Conservation (phyloP, 495 filamentous ascomycete species). For the Rostrohypoxylon terebratum region DNA sequence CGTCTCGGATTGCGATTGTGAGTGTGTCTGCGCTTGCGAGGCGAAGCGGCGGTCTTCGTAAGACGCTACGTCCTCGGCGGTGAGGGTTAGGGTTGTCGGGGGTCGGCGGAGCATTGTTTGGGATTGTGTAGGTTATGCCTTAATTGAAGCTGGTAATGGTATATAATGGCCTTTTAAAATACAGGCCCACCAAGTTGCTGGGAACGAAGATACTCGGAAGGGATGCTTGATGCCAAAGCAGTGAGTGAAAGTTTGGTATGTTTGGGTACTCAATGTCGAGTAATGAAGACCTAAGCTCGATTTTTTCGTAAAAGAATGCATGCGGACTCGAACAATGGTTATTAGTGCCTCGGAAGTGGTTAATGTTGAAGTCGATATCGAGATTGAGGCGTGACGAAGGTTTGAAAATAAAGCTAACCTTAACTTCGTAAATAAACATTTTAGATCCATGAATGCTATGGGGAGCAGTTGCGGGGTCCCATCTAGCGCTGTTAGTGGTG, state of each 20-base stretch:
- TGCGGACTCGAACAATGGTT: background rate
- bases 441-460: background rate
- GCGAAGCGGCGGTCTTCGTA: slow-evolving; percentile 72
- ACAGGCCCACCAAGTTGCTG: background rate
- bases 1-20: slow-evolving; percentile 42
- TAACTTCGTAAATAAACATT: background rate
- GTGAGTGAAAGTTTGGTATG: background rate
- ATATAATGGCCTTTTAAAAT: background rate
- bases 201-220: background rate
- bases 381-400: background rate
- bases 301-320: background rate
- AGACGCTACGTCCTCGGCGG: slow-evolving; percentile 78
- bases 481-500: slow-evolving; percentile 5
- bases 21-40: slow-evolving; percentile 43
- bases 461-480: slow-evolving; percentile 19
- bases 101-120: slow-evolving; percentile 82
- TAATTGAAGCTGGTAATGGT: background rate
- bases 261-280: background rate
- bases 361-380: background rate
- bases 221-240: background rate
- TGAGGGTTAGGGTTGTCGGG: slow-evolving; percentile 80
- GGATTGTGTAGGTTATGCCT: slow-evolving; percentile 5
- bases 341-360: background rate
- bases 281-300: slow-evolving; percentile 1
- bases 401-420: background rate